These are phyloP conservation scores for Rhodosporidiobolus odoratus DNA, from an alignment of 768 basidiomycete species.

Conservation along the genomic window DNA sequence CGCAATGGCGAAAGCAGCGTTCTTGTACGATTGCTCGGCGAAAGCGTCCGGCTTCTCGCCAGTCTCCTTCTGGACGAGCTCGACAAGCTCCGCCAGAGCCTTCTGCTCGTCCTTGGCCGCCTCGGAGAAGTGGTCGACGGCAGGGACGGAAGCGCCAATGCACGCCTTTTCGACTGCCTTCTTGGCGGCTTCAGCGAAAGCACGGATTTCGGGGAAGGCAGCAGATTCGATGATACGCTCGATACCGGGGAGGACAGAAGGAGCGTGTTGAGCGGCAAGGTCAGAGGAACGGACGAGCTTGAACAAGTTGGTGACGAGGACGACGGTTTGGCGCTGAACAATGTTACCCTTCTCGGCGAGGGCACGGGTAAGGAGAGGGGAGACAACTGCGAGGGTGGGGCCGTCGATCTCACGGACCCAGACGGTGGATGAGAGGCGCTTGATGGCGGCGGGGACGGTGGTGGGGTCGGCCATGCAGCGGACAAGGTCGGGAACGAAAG, in stretches of 20 bases:
- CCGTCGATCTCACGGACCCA: conserved; percentile 96
- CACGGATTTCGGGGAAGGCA: conserved; percentile 94
- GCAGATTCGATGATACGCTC: conserved; percentile 82
- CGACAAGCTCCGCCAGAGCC: conserved; percentile 28
- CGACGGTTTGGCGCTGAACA: conserved; percentile 81
- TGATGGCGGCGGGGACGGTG: conserved; percentile 82
- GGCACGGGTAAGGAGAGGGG: conserved; percentile 81
- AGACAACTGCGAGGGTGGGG: conserved; percentile 91
- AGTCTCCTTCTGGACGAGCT: conserved; percentile 29
- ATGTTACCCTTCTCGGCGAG: conserved; percentile 95
- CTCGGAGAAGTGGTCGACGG: conserved; percentile 54
- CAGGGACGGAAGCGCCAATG: conserved; percentile 50
- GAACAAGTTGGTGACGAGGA: conserved; percentile 92
- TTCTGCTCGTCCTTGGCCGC: conserved; percentile 38
- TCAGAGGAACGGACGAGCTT: conserved; percentile 90
- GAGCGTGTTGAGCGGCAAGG: conserved; percentile 82
- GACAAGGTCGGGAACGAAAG: conserved; percentile 81
- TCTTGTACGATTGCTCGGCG: conserved; percentile 59
- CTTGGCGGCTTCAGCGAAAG: conserved; percentile 80
- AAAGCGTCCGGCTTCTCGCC: conserved; percentile 50
- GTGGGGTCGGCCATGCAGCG: conserved; percentile 88
- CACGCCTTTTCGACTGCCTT: conserved; percentile 56
- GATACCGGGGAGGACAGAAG: conserved; percentile 80
- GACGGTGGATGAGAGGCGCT: conserved; percentile 86
- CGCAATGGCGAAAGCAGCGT: conserved; percentile 66